Base-by-base conservation (phyloP, 495 filamentous ascomycete species). In the Paragyromitra xinjiangensis region DNA sequence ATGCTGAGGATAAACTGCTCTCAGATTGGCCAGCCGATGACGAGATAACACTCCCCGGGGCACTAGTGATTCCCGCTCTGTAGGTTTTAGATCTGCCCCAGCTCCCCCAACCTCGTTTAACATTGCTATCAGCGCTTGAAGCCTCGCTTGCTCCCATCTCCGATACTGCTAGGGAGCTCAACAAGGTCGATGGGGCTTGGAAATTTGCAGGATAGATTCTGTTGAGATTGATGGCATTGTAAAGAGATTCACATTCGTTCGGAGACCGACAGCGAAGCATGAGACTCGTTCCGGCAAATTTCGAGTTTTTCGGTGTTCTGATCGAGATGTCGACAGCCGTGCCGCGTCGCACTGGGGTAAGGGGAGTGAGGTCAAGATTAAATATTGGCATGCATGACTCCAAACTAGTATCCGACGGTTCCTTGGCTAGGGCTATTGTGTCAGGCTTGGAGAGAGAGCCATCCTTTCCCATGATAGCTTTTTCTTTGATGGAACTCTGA, bases 311-410 rank as follows among this genome's bases (percentile, higher is more conserved):
- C 22, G 91, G 90, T 11, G 94, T 97, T 56, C 92, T 90, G 79
- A 99, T 93, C 62, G 95, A 94, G 64, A 99, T 94, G 82, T 99
- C 95, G 42, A 98, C 87, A 24, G 92, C 94, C 22, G 92, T 98
- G 64, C 94, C 94, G 59, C 93, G 90, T 74, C 95, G 90, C 55
- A 98, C 89, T 78, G 92, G 91, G 14, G 97, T 94, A 11, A 95
- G 85, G 0, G 95, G 95, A 0, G 94, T 97, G 16, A 99, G 88
- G 78, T 95, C 91, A 16, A 96, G 87, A 2, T 89, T 90, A 64
- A 99, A 82, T 48, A 80, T 71, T 56, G 71, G 50, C 9, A 73
- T 74, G 34, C 56, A 56, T 37, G 78, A 62, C 61, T 66, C 78
- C 12, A 75, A 29, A 29, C 40, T 75, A 22, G 50, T 80, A n/a